phyloP scores from a whole-genome alignment of 768 basidiomycete species.

The Pleurotus ostreatus region DNA sequence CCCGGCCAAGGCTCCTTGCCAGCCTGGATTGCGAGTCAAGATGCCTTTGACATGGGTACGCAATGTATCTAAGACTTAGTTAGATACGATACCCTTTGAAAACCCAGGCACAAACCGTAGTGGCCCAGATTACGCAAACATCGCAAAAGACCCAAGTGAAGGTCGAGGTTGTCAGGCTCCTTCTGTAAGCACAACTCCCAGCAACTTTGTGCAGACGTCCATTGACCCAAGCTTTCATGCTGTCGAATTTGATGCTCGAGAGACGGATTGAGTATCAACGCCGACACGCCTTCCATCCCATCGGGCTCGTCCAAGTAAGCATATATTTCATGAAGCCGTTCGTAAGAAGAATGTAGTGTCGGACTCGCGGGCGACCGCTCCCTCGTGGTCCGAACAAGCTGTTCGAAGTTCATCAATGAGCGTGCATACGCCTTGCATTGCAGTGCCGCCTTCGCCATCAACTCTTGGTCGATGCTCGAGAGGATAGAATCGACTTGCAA shows the following conservation, averaged over 20 bases:
- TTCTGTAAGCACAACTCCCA: slow-evolving; percentile 96
- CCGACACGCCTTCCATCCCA: slow-evolving; percentile 97
- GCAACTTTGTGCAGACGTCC: slow-evolving; percentile 99
- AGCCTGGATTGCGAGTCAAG: slow-evolving; percentile 77
- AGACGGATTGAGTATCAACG: slow-evolving; percentile 81
- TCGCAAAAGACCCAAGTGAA: slow-evolving; percentile 84
- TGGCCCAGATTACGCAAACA: slow-evolving; percentile 95
- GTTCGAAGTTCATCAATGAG: slow-evolving; percentile 93
- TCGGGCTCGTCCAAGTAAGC: slow-evolving; percentile 96
- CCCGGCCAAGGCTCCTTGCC: slow-evolving; percentile 71
- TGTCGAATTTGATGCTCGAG: slow-evolving; percentile 96
- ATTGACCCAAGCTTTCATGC: slow-evolving; percentile 93
- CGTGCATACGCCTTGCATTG: slow-evolving; percentile 93
- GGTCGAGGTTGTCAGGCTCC: slow-evolving; percentile 82
- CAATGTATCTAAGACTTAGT: slow-evolving; percentile 67
- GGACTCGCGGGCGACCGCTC: slow-evolving; percentile 33
- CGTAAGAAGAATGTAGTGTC: slow-evolving; percentile 72
- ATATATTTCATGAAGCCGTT: slow-evolving; percentile 93
- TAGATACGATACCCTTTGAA: background rate
- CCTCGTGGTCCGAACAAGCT: slow-evolving; percentile 59
- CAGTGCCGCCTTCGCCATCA: slow-evolving; percentile 92
- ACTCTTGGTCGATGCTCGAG: slow-evolving; percentile 76
- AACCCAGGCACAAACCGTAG: slow-evolving; percentile 64
- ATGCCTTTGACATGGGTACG: slow-evolving; percentile 93
- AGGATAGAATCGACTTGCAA: slow-evolving; percentile 75